phyloP scores from a whole-genome alignment of 1,284 basidiomycete genomes.

The Apiotrichum veenhuisii region DNA sequence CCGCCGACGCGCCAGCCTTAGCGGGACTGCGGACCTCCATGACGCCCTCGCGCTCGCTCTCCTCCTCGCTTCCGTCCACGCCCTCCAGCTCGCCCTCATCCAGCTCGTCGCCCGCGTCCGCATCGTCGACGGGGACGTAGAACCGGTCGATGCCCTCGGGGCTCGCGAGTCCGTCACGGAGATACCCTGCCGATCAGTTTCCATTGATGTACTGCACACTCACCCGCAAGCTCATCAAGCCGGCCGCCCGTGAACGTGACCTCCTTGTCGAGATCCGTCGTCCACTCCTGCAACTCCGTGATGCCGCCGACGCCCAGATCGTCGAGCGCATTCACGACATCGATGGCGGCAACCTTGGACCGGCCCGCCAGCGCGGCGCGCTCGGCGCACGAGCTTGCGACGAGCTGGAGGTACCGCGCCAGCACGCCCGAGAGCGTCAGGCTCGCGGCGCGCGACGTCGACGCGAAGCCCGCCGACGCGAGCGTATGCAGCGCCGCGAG shows the following conservation, averaged over 20 bases:
- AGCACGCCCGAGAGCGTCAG: slow-evolving; percentile 37
- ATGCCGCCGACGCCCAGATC: slow-evolving; percentile 36
- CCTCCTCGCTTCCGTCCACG: too few species aligned
- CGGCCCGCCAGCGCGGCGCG: slow-evolving; percentile 39
- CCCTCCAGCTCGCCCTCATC: slow-evolving; percentile 3
- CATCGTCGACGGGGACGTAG: slow-evolving; percentile 23
- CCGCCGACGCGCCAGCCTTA: too few species aligned
- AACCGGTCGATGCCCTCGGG: slow-evolving; percentile 26
- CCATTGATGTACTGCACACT: not conserved
- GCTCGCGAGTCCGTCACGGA: slow-evolving; percentile 27
- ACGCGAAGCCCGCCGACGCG: slow-evolving; percentile 41
- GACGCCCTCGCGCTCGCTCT: not conserved
- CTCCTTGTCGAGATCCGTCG: slow-evolving; percentile 26
- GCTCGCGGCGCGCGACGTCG: slow-evolving; percentile 40
- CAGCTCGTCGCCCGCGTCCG: slow-evolving; percentile 16
- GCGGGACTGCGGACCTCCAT: not conserved
- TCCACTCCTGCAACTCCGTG: slow-evolving; percentile 38
- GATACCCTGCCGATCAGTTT: slow-evolving; percentile 17
- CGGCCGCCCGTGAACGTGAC: slow-evolving; percentile 25
- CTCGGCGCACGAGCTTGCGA: slow-evolving; percentile 37
- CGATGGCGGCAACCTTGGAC: slow-evolving; percentile 37
- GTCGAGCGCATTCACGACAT: slow-evolving; percentile 39
- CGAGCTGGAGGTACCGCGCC: slow-evolving; percentile 33
- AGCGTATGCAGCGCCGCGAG: slow-evolving; percentile 42
- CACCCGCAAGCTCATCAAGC: slow-evolving; percentile 30